Percentiles rank a stretch among this genome's conserved stretches.
These are phyloP conservation scores for Ogataea trehalophila DNA, from an alignment of 805 yeast species.

Conservation along the genomic window DNA sequence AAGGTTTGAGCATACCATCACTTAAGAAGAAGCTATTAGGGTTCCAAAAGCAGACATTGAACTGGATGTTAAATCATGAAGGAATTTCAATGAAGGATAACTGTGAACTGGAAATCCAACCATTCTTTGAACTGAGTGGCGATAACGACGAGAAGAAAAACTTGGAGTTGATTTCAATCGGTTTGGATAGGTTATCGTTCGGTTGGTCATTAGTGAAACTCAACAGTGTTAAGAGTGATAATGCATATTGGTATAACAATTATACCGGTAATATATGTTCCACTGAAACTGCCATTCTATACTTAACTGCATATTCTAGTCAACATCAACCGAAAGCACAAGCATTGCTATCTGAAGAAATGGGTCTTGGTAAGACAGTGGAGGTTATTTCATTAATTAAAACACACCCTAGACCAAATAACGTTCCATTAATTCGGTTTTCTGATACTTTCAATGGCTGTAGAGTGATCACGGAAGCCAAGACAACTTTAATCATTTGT, in stretches of 20 bases:
- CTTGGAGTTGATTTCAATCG: conserved; percentile 23
- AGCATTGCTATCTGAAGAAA: conserved; percentile 86
- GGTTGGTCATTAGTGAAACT: conserved; percentile 44
- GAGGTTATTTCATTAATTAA: conserved; percentile 68
- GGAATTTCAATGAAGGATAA: conserved; percentile 24
- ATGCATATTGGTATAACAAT: conserved; percentile 41
- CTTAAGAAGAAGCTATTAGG: conserved; percentile 23
- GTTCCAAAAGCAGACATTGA: conserved; percentile 51
- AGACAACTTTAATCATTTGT: conserved; percentile 76
- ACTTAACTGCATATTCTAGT: conserved; percentile 11
- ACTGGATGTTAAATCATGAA: conserved; percentile 54
- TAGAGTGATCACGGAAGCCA: conserved; percentile 45
- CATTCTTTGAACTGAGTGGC: conserved; percentile 23
- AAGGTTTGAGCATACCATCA: conserved; percentile 10
- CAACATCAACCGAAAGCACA: conserved; percentile 31
- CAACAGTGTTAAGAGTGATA: not conserved
- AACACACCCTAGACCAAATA: conserved; percentile 50
- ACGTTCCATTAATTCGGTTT: conserved; percentile 17
- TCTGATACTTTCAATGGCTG: conserved; percentile 37
- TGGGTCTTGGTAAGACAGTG: conserved; percentile 96
- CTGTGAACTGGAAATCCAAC: too few species aligned
- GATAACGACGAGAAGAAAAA: conserved; percentile 13
- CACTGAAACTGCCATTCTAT: conserved; percentile 26
- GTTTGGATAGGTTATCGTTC: conserved; percentile 40
- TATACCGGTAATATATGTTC: conserved; percentile 45